A percentile compares a stretch with the other conserved stretches of the same genome.
These are phyloP conservation scores for Cucumis hystrix DNA, from an alignment of 306 rosid genomes.

Conservation along the genomic window DNA sequence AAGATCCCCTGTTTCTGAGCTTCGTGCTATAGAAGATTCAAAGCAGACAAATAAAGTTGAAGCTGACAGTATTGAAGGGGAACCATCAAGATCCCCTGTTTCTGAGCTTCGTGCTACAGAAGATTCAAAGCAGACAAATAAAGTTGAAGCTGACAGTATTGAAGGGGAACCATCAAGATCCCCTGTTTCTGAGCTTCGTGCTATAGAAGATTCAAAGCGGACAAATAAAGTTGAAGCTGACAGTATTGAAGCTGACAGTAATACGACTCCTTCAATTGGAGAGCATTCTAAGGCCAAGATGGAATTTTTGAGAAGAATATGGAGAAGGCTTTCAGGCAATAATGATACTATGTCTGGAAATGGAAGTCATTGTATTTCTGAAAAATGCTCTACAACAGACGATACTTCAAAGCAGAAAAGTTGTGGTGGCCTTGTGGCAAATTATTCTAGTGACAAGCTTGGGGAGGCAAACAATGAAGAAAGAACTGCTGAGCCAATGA, in stretches of 20 bases:
- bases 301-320: constrained; percentile 23
- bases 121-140: constrained; percentile 3
- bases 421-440: not conserved
- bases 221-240: constrained; percentile 15
- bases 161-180: constrained; percentile 13
- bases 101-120: not conserved
- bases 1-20: constrained; percentile 10
- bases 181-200: constrained; percentile 7
- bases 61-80: constrained; percentile 6
- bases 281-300: constrained; percentile 14
- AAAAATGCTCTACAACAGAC: constrained; percentile 14
- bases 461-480: constrained; percentile 17
- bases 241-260: not conserved
- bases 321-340: constrained; percentile 21
- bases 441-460: not conserved
- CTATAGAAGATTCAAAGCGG: not conserved
- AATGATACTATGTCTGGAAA: constrained; percentile 16
- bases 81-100: constrained; percentile 11
- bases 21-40: not conserved
- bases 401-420: constrained; percentile 19
- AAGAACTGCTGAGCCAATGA: constrained; percentile 12
- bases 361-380: constrained; percentile 15
- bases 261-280: not conserved
- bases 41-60: constrained; percentile 10
- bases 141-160: constrained; percentile 8